These are phyloP conservation scores for Akanthomyces muscarius DNA, from an alignment of 2,329 filamentous ascomycete species.

Conservation along the genomic window DNA sequence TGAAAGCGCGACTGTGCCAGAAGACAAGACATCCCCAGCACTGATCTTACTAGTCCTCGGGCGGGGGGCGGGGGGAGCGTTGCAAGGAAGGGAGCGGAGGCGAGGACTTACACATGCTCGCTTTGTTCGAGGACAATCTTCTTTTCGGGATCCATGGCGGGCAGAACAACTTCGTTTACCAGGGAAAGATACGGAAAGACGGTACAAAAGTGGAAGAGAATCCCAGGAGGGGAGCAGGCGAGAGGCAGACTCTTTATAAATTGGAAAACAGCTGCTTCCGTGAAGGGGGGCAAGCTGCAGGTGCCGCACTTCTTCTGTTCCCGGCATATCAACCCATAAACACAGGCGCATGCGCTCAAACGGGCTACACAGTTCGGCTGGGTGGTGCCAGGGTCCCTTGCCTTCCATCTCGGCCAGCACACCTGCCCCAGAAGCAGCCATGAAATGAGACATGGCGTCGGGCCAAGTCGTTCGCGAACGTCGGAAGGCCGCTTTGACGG, in stretches of 20 bases:
- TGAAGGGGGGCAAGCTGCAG: not conserved
- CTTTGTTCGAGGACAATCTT: slow-evolving; percentile 13
- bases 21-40: not conserved
- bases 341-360: not conserved
- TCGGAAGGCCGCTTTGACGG: not conserved
- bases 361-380: not conserved
- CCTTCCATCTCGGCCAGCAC: slow-evolving; percentile 12
- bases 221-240: not conserved
- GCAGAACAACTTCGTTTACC: not conserved
- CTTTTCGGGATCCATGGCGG: slow-evolving; percentile 14
- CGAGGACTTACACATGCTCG: slow-evolving; percentile 12
- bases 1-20: not conserved
- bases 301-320: not conserved
- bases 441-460: slow-evolving; percentile 9
- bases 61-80: not conserved
- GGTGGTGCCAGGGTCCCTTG: slow-evolving; percentile 1
- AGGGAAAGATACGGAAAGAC: not conserved
- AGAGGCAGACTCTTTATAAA: not conserved
- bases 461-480: slow-evolving; percentile 5
- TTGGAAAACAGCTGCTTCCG: not conserved
- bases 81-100: not conserved
- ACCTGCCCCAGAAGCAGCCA: not conserved
- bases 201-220: not conserved
- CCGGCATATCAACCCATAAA: not conserved
- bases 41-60: not conserved